Base-by-base conservation (phyloP, 192 early-diverging fungal genomes). In the Chytriomyces sp. region DNA sequence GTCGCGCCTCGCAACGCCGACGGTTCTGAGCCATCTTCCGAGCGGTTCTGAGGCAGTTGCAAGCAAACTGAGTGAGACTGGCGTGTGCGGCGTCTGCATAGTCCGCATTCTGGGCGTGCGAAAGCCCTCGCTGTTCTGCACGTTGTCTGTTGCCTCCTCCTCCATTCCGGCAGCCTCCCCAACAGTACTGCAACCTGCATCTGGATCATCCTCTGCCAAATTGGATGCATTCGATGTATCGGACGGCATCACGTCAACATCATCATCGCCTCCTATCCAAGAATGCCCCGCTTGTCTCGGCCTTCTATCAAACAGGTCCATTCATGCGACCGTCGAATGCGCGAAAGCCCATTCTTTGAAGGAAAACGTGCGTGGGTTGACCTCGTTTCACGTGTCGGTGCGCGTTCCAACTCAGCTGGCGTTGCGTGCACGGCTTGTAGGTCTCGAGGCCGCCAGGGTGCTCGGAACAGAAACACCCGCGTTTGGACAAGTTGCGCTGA, bases 241-340 rank as follows among this genome's bases (percentile, higher is more conserved):
- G 1, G 2, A 14, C 1, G 31, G 28, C 25, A 17, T 32, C 14
- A 5, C 54, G 4, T 10, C 53, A 4, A 25, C 64, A 32, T 3
- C 39, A 6, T 52, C n/a, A 0, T 4, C 63, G 5, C 1, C 37
- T 36, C 53, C 63, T n/a, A n/a, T n/a, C 26, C 52, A 53, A 3
- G 56, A 39, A n/a, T 84, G 83, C 59, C 64, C 79, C 5, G 78
- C 80, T 6, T 84, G 83, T 53, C 67, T 84, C 28, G 80, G 80
- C 7, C 62, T 84, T 7, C 59, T 84, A 19, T 74, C 78, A 5
- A 25, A 22, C 55, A 52, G 69, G n/a, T 55, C 59, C 52, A 19
- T 44, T 26, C 36, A 57, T 4, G 14, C 74, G 8, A 72, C 68
- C n/a, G 60, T 44, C 25, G 26, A 28, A 6, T 64, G 61, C 2